A percentile compares a stretch with the other conserved stretches of the same genome.
Conservation (phyloP, 345 rosid genomes). For the Sonneratia alba region DNA sequence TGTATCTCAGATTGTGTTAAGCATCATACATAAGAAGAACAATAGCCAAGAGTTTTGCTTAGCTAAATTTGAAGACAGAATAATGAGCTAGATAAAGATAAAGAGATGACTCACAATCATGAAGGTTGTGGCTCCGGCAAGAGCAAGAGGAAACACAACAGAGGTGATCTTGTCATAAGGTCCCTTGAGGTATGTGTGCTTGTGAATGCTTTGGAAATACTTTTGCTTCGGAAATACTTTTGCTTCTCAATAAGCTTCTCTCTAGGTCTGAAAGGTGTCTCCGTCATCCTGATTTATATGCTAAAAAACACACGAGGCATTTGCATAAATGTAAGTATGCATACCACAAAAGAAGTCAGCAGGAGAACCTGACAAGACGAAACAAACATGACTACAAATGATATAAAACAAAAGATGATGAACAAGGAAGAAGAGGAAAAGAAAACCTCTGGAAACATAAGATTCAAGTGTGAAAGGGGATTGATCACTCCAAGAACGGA, state of each 20-base stretch:
- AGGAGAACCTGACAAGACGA: no score
- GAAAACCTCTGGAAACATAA: no score
- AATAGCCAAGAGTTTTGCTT: neutral
- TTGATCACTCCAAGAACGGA: neutral
- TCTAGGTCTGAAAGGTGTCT: constrained; percentile 29
- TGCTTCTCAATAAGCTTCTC: constrained; percentile 25
- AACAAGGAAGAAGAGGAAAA: no score
- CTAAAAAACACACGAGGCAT: neutral
- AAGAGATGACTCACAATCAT: constrained; percentile 26
- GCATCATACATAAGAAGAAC: neutral
- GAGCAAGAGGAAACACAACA: constrained; percentile 31
- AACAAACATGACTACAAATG: no score
- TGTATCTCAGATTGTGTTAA: neutral
- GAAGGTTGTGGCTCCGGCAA: constrained; percentile 22
- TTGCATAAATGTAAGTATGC: no score
- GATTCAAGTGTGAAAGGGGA: no score
- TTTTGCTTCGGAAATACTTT: constrained; percentile 29
- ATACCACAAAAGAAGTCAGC: no score
- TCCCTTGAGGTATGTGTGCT: constrained; percentile 39
- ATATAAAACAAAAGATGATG: no score
- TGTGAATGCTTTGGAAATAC: constrained; percentile 28
- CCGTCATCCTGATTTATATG: constrained; percentile 25
- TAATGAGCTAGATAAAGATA: neutral
- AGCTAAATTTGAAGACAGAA: neutral
- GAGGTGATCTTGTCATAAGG: constrained; percentile 39